phyloP scores from a whole-genome alignment of 2,329 filamentous ascomycete genomes.

The Venturia nashicola region DNA sequence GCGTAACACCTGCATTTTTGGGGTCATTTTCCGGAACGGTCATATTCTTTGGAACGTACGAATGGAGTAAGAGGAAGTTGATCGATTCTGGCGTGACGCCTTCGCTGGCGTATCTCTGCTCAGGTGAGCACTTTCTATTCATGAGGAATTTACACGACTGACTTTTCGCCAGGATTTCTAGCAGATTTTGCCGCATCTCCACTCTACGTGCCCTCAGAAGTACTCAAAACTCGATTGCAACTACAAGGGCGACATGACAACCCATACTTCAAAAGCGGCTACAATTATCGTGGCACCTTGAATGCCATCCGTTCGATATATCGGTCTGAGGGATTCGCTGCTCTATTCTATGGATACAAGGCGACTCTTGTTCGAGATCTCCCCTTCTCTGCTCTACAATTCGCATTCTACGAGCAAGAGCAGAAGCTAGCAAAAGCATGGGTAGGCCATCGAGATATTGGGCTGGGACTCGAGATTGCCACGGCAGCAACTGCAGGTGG shows the following conservation, averaged over 20 bases:
- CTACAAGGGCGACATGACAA: constrained; percentile 94
- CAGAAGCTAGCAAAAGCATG: constrained; percentile 69
- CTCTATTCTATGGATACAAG: constrained; percentile 94
- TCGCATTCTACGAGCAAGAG: constrained; percentile 96
- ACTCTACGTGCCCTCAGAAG: constrained; percentile 93
- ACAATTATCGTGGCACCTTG: constrained; percentile 81
- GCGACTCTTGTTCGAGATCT: constrained; percentile 89
- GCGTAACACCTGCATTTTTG: constrained; percentile 80
- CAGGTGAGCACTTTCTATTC: constrained; percentile 44
- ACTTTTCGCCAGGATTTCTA: constrained; percentile 54
- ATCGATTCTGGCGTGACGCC: constrained; percentile 74
- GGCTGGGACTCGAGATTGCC: constrained; percentile 69
- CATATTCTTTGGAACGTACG: constrained; percentile 92
- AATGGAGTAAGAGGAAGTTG: constrained; percentile 84
- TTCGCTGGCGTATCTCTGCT: constrained; percentile 72
- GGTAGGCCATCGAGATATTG: constrained; percentile 61
- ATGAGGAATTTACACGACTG: background rate
- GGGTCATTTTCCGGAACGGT: constrained; percentile 91
- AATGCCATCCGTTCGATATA: constrained; percentile 82
- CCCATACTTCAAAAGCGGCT: constrained; percentile 82
- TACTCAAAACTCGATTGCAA: constrained; percentile 92
- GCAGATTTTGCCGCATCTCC: constrained; percentile 87
- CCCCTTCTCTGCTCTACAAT: constrained; percentile 91
- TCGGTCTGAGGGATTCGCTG: constrained; percentile 65
- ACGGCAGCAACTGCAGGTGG: constrained; percentile 86